Evolutionary conservation across 352 stramenopile species (phyloP), one percentile per base, ranked within the genome.

Genomic region (Pythium plurisporium): DNA sequence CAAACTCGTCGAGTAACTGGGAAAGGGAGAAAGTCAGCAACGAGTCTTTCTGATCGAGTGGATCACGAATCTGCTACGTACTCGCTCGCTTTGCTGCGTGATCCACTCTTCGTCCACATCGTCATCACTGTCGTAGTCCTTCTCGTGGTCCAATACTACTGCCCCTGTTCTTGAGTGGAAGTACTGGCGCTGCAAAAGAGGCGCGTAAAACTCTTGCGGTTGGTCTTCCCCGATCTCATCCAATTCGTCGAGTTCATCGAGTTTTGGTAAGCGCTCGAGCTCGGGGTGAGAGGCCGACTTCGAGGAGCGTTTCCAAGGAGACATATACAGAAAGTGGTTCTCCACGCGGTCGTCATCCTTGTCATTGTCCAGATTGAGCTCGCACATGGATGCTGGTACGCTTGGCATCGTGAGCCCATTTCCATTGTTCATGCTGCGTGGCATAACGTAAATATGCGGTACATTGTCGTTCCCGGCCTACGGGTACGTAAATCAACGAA

Each of bases 91-190:
- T 59, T 92, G 83, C 52, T 92, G 81, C 37, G 82, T 90, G 56
- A 93, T 91, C 86, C 86, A 95, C n/a, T 79, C 81, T 44, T 94
- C 83, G 30, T 95, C 86, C 27, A 95, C 81, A 54, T 95, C 86
- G 46, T 95, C 83, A 45, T 95, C 86, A 25, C 82, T 93, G 62
- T 95, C 86, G 54, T 93, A 92, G 61, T 87, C 69, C 52, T 89
- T 90, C 62, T 91, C 82, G 62, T 90, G 76, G 22, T 91, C 79
- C 54, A 90, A 55, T 25, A 95, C 82, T 11, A 93, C 83, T 19
- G 79, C 80, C 25, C 80, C 80, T 42, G 86, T 95, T 59, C 84
- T 76, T 22, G 86, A 93, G 65, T 95, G 86, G 57, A 94, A 95
- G 64, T 95, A 95, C 62, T 94, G 86, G 40, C 83, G 86, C 69